Evolutionary conservation across 176 grass and related monocot genomes (phyloP).

Genomic region (Cocos nucifera): DNA sequence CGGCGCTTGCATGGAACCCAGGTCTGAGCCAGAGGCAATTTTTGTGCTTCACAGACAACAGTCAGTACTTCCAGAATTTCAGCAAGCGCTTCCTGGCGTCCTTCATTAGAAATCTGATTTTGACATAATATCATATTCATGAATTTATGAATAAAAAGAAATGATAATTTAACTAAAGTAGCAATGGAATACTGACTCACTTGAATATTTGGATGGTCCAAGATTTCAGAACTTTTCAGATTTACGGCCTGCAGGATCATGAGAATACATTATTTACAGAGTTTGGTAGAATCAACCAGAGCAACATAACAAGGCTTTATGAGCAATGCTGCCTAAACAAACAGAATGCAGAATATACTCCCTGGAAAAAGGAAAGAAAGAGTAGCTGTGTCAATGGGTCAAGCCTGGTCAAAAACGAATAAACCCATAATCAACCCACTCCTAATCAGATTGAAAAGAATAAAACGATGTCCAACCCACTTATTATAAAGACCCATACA

Average conservation of each 20-base stretch:
- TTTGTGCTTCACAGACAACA: constrained; percentile 19
- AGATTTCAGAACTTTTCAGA: constrained; percentile 25
- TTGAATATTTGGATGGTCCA: constrained; percentile 21
- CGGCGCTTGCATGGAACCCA: constrained; percentile 26
- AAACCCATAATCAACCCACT: too few relatives aligned
- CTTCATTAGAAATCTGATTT: constrained; percentile 18
- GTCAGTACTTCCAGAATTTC: constrained; percentile 26
- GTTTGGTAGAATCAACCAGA: too few relatives aligned
- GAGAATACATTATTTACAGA: too few relatives aligned
- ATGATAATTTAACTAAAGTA: neutral
- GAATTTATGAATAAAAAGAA: constrained; percentile 13
- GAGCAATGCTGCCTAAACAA: too few relatives aligned
- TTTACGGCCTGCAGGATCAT: constrained; percentile 23
- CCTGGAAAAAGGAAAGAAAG: too few relatives aligned
- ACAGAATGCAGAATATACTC: too few relatives aligned
- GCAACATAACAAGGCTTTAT: too few relatives aligned
- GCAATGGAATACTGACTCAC: constrained; percentile 4
- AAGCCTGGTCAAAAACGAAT: too few relatives aligned
- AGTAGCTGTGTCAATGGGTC: too few relatives aligned
- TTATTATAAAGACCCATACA: too few relatives aligned
- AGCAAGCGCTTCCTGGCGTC: constrained; percentile 18
- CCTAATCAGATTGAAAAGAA: too few relatives aligned
- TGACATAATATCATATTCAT: constrained; percentile 3
- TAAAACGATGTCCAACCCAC: too few relatives aligned
- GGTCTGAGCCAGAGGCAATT: constrained; percentile 21